Evolutionary conservation across 192 early-diverging fungal species (phyloP).

Genomic region (Geranomyces variabilis): DNA sequence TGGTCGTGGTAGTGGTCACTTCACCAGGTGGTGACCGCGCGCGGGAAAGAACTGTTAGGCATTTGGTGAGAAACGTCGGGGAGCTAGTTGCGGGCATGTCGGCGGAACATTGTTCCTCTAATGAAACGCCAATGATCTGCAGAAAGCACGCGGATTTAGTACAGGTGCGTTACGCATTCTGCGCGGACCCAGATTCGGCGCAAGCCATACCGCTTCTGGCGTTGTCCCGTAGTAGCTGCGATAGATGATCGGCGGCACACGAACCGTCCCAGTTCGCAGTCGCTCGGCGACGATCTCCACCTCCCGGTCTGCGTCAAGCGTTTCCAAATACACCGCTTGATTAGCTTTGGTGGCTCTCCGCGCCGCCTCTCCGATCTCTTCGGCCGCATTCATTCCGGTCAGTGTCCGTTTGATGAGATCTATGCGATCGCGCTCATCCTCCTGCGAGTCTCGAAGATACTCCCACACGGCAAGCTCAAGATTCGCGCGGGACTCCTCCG

Average conservation of each 20-base stretch:
- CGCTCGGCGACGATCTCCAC: constrained; percentile 46
- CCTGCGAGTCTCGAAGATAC: constrained; percentile 42
- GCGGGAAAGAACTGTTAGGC: not conserved
- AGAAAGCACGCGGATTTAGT: no score
- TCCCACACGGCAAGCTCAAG: constrained; percentile 44
- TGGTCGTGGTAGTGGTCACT: not conserved
- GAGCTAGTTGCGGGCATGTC: not conserved
- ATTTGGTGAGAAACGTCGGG: constrained; percentile 10
- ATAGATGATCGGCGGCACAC: constrained; percentile 39
- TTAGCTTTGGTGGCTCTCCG: constrained; percentile 26
- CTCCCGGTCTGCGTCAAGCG: constrained; percentile 41
- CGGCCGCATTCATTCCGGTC: constrained; percentile 30
- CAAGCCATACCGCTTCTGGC: not conserved
- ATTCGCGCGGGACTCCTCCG: constrained; percentile 37
- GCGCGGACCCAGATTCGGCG: not conserved
- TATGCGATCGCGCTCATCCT: constrained; percentile 35
- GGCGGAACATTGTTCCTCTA: not conserved
- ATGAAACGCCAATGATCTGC: constrained; percentile 9
- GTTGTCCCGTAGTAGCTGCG: constrained; percentile 14
- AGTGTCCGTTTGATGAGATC: constrained; percentile 37
- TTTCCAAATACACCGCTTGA: constrained; percentile 43
- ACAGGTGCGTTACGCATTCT: no score
- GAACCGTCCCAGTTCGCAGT: constrained; percentile 44
- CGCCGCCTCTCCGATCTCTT: constrained; percentile 31
- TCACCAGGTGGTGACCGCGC: not conserved